A percentile compares a stretch with the other conserved stretches of the same genome.
Evolutionary conservation across 352 stramenopile species (phyloP).

Genomic region (Globisporangium recalcitrans): DNA sequence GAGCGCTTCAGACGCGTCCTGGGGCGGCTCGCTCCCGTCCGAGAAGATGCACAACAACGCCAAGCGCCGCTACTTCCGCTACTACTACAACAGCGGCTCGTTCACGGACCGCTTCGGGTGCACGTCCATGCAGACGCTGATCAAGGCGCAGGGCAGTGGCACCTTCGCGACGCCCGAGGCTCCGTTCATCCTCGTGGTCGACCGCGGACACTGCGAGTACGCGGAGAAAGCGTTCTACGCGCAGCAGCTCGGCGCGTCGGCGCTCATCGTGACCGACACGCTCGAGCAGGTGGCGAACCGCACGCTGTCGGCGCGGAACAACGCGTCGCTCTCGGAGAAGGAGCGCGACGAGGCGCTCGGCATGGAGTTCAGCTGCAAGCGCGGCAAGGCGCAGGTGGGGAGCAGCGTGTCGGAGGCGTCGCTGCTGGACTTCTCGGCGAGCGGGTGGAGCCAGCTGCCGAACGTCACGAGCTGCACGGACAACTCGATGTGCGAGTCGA

Average conservation of each 20-base stretch:
- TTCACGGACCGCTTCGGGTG: slow-evolving; percentile 54
- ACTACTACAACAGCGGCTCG: slow-evolving; percentile 41
- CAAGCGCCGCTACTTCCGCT: slow-evolving; percentile 39
- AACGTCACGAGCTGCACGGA: slow-evolving; percentile 41
- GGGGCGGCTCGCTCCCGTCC: slow-evolving; percentile 42
- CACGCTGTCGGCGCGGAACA: slow-evolving; percentile 18
- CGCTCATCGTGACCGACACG: slow-evolving; percentile 75
- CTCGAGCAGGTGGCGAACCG: slow-evolving; percentile 67
- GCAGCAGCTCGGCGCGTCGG: slow-evolving; percentile 53
- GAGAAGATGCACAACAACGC: slow-evolving; percentile 41
- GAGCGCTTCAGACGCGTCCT: slow-evolving; percentile 38
- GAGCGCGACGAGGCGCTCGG: slow-evolving; percentile 22
- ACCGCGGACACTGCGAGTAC: slow-evolving; percentile 72
- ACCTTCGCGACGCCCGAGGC: slow-evolving; percentile 21
- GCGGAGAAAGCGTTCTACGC: slow-evolving; percentile 69
- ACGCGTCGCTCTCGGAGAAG: slow-evolving; percentile 20
- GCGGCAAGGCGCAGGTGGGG: slow-evolving; percentile 30
- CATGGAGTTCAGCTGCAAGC: slow-evolving; percentile 60
- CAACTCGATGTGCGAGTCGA: slow-evolving; percentile 41
- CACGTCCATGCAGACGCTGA: slow-evolving; percentile 28
- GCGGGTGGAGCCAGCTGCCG: slow-evolving; percentile 30
- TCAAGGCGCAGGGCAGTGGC: slow-evolving; percentile 14
- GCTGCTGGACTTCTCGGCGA: slow-evolving; percentile 24
- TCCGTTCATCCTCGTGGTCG: slow-evolving; percentile 64
- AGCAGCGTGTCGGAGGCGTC: slow-evolving; percentile 17